Percentiles rank a stretch among this genome's conserved stretches.
Conservation (phyloP, 75 land plant species). For the Pinus taeda region DNA sequence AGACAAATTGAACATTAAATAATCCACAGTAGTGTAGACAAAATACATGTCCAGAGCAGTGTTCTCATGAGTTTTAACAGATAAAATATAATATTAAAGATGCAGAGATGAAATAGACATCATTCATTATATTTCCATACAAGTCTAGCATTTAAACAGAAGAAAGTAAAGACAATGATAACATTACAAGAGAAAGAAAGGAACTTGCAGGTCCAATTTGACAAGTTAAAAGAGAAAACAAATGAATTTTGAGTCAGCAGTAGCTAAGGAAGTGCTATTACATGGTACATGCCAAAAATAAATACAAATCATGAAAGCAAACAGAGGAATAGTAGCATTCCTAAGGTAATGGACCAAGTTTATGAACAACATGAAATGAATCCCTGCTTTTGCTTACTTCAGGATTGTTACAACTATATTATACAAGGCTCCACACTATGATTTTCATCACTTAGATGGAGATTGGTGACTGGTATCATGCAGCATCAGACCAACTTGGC, state of each 20-base stretch:
- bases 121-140: not conserved
- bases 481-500: too few relatives aligned
- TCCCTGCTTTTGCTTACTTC: not conserved
- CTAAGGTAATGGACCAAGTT: not conserved
- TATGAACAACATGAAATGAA: not conserved
- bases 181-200: not conserved
- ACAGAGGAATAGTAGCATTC: not conserved
- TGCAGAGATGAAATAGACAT: not conserved
- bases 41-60: not conserved
- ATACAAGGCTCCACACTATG: too few relatives aligned
- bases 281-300: not conserved
- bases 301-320: not conserved
- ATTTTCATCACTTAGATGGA: too few relatives aligned
- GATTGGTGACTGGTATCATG: too few relatives aligned
- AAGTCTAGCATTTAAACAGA: not conserved
- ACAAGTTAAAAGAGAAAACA: not conserved
- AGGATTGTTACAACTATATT: not conserved
- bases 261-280: not conserved
- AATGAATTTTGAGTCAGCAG: not conserved
- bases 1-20: too few relatives aligned
- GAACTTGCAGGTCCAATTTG: not conserved
- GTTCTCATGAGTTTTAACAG: not conserved
- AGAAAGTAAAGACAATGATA: not conserved
- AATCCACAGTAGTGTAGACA: constrained; percentile 1
- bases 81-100: not conserved